phyloP scores from a whole-genome alignment of 345 rosid genomes.

The Zanthoxylum bungeanum region DNA sequence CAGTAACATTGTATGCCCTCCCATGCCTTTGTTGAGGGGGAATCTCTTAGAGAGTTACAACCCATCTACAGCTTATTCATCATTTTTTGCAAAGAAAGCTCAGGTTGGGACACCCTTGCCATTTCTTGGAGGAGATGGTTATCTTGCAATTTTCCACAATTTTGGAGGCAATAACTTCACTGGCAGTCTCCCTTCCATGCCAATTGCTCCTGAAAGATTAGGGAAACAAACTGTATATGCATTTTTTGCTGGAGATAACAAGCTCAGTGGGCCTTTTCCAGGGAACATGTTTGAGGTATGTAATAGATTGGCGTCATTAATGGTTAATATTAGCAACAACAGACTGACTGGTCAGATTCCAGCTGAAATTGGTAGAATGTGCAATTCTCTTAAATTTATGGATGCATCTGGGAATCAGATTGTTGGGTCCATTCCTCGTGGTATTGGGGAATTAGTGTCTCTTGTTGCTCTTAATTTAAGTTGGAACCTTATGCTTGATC shows the following conservation, averaged over 20 bases:
- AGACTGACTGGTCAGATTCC: conserved; percentile 46
- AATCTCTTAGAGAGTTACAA: conserved; percentile 29
- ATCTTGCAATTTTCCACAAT: conserved; percentile 51
- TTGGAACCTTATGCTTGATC: conserved; percentile 45
- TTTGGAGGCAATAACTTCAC: conserved; percentile 73
- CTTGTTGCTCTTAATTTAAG: conserved; percentile 51
- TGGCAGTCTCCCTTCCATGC: conserved; percentile 52
- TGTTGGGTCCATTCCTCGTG: conserved; percentile 40
- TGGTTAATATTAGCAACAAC: conserved; percentile 57
- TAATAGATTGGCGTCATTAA: conserved; percentile 29
- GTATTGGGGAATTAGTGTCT: conserved; percentile 37
- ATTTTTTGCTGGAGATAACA: conserved; percentile 52
- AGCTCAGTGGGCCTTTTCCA: conserved; percentile 50
- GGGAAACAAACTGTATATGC: conserved; percentile 53
- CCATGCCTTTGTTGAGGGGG: conserved; percentile 30
- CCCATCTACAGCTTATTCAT: conserved; percentile 49
- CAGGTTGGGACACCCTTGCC: conserved; percentile 33
- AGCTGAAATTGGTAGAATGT: conserved; percentile 32
- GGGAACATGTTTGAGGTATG: conserved; percentile 44
- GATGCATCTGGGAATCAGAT: conserved; percentile 56
- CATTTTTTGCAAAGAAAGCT: conserved; percentile 46
- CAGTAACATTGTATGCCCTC: conserved; percentile 40
- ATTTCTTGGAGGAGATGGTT: conserved; percentile 35
- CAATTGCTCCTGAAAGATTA: conserved; percentile 53
- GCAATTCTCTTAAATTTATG: conserved; percentile 47